A percentile compares a stretch with the other conserved stretches of the same genome.
These are phyloP conservation scores for Borovskyia barvae DNA, from an alignment of 208 protist genomes.

Conservation along the genomic window DNA sequence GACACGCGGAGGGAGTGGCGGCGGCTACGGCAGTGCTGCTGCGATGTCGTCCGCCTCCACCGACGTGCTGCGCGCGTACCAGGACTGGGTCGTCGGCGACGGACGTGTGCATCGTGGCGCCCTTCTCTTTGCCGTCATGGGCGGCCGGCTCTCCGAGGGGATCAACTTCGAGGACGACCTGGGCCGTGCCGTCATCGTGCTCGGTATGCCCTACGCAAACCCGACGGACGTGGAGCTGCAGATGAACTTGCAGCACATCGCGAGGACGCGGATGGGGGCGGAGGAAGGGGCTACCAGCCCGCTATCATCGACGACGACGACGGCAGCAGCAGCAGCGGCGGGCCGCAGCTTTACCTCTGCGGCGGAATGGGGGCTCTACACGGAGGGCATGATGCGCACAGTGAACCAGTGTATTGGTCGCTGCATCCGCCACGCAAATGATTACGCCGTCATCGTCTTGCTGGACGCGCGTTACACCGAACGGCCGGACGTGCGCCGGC, in stretches of 20 bases:
- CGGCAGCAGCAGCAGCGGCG: background rate
- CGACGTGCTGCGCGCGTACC: constrained; percentile 55
- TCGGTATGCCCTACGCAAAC: constrained; percentile 97
- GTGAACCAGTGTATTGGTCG: constrained; percentile 97
- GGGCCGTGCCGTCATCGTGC: constrained; percentile 91
- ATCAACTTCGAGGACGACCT: constrained; percentile 98
- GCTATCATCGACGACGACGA: background rate
- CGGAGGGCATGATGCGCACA: constrained; percentile 94
- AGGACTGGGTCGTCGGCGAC: constrained; percentile 36
- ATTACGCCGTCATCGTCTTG: constrained; percentile 94
- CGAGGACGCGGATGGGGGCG: constrained; percentile 18
- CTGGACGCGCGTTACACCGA: constrained; percentile 89
- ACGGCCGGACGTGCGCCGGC: constrained; percentile 39
- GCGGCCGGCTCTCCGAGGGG: constrained; percentile 96
- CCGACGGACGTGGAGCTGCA: constrained; percentile 84
- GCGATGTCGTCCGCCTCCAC: constrained; percentile 21
- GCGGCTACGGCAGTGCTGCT: background rate
- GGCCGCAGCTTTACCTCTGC: constrained; percentile 27
- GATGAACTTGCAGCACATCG: constrained; percentile 82
- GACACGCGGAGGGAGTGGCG: constrained; percentile 11
- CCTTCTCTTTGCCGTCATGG: constrained; percentile 94
- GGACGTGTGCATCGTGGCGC: constrained; percentile 57
- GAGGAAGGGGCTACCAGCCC: too few relatives aligned
- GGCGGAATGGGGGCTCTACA: constrained; percentile 78
- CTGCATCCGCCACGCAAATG: constrained; percentile 91